Evolutionary conservation across 306 rosid genomes (phyloP).

Genomic region (Prunus mongolica): DNA sequence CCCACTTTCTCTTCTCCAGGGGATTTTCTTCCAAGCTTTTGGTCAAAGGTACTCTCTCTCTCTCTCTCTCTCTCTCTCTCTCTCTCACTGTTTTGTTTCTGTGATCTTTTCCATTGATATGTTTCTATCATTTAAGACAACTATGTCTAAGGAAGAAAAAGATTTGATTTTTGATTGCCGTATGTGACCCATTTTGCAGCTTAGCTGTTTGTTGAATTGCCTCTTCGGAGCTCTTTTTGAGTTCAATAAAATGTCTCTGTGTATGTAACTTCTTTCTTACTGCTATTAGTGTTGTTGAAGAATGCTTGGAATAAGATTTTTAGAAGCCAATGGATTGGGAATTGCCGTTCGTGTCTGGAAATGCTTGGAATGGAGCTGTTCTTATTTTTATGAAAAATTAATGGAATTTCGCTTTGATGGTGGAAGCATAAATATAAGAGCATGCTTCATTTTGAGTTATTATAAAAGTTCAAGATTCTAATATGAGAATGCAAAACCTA

Average conservation of each 20-base stretch:
- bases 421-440: neutral
- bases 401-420: neutral
- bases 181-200: neutral
- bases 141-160: neutral
- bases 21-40: slow-evolving; percentile 1
- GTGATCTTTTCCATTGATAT: neutral
- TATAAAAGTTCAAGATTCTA: neutral
- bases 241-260: neutral
- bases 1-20: neutral
- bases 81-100: neutral
- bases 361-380: neutral
- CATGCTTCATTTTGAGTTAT: neutral
- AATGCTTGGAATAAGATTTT: neutral
- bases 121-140: neutral
- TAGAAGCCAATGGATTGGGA: neutral
- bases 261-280: neutral
- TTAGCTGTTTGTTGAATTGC: neutral
- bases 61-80: neutral
- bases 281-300: neutral
- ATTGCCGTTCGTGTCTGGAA: neutral
- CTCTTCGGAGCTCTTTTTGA: neutral
- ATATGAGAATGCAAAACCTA: neutral
- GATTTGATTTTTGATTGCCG: neutral
- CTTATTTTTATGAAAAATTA: neutral
- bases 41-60: neutral